Conservation (phyloP, 257 asterid genomes). For the Solanum virginianum region DNA sequence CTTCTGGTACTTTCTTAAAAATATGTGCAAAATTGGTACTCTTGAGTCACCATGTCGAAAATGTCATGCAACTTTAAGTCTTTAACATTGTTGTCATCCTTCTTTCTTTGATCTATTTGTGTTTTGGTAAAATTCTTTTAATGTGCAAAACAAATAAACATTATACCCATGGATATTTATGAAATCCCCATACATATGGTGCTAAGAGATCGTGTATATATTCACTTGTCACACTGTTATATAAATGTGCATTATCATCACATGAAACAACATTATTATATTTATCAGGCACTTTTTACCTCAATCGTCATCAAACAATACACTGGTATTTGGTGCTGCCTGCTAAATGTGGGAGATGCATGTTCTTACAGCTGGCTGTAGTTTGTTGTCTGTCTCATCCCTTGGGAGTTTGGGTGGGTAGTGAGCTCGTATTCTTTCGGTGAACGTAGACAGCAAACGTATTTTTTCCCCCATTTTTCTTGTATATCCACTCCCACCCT, state of each 20-base stretch:
- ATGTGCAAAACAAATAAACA: neutral
- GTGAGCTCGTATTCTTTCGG: neutral
- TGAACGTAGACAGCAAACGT: neutral
- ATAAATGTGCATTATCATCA: neutral
- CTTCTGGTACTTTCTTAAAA: constrained; percentile 56
- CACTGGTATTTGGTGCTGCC: neutral
- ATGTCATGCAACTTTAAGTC: neutral
- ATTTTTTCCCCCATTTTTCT: neutral
- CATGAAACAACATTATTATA: neutral
- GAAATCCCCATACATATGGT: neutral
- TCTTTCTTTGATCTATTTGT: neutral
- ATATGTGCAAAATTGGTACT: neutral
- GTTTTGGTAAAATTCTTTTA: neutral
- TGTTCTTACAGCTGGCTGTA: neutral
- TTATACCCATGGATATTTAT: neutral
- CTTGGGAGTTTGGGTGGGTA: neutral
- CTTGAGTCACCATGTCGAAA: neutral
- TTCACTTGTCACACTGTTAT: neutral
- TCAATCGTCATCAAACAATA: neutral
- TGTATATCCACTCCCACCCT: neutral
- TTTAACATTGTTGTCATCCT: neutral
- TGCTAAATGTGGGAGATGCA: neutral
- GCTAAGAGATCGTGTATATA: neutral
- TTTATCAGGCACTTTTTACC: neutral
- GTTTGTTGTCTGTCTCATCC: neutral